A percentile compares a stretch with the other conserved stretches of the same genome.
Conservation (phyloP, 2,329 filamentous ascomycete genomes). For the Paraphaeosphaeria minitans region DNA sequence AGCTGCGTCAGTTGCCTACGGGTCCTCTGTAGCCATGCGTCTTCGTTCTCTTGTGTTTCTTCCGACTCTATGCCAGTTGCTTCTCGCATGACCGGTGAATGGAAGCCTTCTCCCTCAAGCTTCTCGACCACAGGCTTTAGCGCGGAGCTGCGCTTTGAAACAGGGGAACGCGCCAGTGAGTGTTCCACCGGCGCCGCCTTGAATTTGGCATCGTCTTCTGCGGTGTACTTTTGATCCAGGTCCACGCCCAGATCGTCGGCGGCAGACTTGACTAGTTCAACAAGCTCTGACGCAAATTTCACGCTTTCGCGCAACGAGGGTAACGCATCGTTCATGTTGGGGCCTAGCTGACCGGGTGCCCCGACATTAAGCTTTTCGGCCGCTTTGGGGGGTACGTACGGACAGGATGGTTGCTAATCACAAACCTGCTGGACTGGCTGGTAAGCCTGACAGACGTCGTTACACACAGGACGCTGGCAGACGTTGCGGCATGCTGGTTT, state of each 20-base stretch:
- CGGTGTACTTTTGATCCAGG: constrained; percentile 28
- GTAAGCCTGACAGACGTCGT: neutral
- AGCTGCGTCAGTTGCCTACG: constrained; percentile 27
- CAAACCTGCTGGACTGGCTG: constrained; percentile 13
- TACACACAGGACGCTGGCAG: constrained; percentile 9
- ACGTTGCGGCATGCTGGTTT: constrained; percentile 13
- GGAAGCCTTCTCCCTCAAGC: neutral
- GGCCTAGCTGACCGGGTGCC: constrained; percentile 27
- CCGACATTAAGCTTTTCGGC: constrained; percentile 36
- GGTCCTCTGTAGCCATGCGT: constrained; percentile 28
- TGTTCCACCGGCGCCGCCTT: constrained; percentile 28
- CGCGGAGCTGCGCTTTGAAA: neutral
- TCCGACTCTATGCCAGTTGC: constrained; percentile 1
- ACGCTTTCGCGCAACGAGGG: constrained; percentile 25
- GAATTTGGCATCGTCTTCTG: constrained; percentile 33
- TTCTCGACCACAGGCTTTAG: constrained; percentile 10
- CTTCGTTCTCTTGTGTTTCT: constrained; percentile 16
- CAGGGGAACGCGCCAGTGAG: constrained; percentile 14
- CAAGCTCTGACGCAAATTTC: constrained; percentile 41
- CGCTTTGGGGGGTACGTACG: constrained; percentile 25
- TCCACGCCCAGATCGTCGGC: constrained; percentile 45
- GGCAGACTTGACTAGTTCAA: constrained; percentile 44
- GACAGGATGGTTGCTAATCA: constrained; percentile 18
- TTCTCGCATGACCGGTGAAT: neutral
- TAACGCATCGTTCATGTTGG: constrained; percentile 40